These are phyloP conservation scores for Aspergillus pseudoglaucus DNA, from an alignment of 2,329 filamentous ascomycete species.

Conservation along the genomic window DNA sequence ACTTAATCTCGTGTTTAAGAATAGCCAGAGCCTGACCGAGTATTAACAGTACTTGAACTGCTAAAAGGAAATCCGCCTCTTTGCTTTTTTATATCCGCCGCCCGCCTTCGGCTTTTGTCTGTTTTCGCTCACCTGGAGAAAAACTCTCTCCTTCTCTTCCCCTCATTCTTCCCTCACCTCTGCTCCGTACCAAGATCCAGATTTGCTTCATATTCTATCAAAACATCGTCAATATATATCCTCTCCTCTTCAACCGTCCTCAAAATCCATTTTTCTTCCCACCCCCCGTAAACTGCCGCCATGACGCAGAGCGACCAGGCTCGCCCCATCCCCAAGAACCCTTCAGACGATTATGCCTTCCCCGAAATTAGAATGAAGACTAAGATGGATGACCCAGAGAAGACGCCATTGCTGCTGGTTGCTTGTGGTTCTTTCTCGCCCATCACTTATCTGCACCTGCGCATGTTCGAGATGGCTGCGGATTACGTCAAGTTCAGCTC, in stretches of 20 bases:
- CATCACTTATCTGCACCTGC: constrained; percentile 52
- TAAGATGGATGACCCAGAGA: constrained; percentile 42
- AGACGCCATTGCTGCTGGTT: constrained; percentile 43
- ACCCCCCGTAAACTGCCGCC: constrained; percentile 15
- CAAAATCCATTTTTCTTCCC: neutral
- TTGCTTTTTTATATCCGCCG: constrained; percentile 3
- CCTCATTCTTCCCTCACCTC: neutral
- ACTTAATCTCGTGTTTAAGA: too few species aligned
- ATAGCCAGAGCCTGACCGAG: too few species aligned
- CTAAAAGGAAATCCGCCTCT: too few species aligned
- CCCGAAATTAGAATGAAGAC: constrained; percentile 40
- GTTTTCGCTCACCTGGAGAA: neutral
- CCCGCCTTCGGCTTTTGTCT: constrained; percentile 3
- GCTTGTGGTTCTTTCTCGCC: constrained; percentile 61
- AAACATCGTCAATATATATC: neutral
- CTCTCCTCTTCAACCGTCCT: neutral
- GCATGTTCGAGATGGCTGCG: constrained; percentile 82
- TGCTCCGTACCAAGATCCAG: neutral
- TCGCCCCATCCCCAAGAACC: constrained; percentile 15
- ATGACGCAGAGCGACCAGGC: constrained; percentile 24
- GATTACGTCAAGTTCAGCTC: constrained; percentile 71
- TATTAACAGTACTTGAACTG: too few species aligned
- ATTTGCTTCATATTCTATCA: neutral
- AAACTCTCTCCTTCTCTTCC: neutral
- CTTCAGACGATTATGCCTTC: constrained; percentile 37